phyloP scores from a whole-genome alignment of 2,329 filamentous ascomycete genomes.

The Penicillium griseofulvum region DNA sequence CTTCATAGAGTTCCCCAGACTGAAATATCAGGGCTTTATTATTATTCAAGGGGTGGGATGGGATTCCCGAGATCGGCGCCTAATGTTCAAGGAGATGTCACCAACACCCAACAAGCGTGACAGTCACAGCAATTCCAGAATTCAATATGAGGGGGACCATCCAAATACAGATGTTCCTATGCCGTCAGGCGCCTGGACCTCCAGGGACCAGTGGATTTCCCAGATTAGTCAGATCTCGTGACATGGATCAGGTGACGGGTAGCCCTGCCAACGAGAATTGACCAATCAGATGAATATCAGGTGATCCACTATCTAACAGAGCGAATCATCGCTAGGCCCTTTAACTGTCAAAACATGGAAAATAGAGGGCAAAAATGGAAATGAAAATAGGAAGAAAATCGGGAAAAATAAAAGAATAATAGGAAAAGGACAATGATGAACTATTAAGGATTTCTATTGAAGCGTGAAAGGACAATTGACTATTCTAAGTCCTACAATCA shows the following conservation, averaged over 20 bases:
- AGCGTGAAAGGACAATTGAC: not conserved
- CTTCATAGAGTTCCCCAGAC: slow-evolving; percentile 6
- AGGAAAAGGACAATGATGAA: not conserved
- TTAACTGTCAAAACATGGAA: slow-evolving; percentile 5
- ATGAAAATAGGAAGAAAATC: not conserved
- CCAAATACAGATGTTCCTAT: slow-evolving; percentile 3
- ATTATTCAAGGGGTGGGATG: not conserved
- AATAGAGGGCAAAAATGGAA: not conserved
- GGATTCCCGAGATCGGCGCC: not conserved
- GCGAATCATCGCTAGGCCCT: slow-evolving; percentile 16
- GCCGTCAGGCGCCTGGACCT: slow-evolving; percentile 7
- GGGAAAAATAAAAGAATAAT: not conserved
- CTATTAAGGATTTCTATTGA: not conserved
- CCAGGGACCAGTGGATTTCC: slow-evolving; percentile 7
- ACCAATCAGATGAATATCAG: slow-evolving; percentile 10
- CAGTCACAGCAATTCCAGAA: not conserved
- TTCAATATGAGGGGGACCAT: not conserved
- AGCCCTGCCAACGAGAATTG: slow-evolving; percentile 19
- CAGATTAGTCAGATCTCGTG: slow-evolving; percentile 16
- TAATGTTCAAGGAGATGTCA: not conserved
- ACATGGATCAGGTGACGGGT: slow-evolving; percentile 16
- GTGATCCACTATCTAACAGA: slow-evolving; percentile 2
- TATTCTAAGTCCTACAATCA: not conserved
- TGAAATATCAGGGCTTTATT: slow-evolving; percentile 3
- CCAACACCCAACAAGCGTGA: not conserved